These are phyloP conservation scores for Starmerella tilneyi DNA, from an alignment of 805 yeast species.

Conservation along the genomic window DNA sequence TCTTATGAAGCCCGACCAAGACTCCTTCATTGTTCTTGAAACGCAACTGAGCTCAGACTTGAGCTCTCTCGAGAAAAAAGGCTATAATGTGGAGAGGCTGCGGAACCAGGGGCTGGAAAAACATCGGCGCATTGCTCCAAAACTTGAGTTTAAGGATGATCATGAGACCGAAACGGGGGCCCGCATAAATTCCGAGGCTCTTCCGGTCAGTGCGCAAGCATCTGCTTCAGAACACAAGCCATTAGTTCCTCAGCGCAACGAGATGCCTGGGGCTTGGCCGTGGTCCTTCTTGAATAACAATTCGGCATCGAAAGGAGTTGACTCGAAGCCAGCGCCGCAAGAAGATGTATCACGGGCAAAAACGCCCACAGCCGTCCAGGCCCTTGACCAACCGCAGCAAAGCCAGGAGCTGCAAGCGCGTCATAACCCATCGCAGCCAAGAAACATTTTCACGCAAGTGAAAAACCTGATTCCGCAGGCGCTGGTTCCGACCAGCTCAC, in stretches of 20 bases:
- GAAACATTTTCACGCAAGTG: not conserved
- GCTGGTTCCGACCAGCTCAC: not conserved
- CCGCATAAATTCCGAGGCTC: too few species aligned
- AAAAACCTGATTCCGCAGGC: not conserved
- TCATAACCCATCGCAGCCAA: not conserved
- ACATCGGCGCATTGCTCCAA: not conserved
- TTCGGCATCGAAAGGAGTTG: not conserved
- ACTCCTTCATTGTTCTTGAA: constrained; percentile 33
- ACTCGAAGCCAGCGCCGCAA: not conserved
- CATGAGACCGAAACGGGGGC: not conserved
- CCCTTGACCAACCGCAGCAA: too few species aligned
- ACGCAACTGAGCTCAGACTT: constrained; percentile 30
- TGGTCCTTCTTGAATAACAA: not conserved
- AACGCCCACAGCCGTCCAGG: too few species aligned
- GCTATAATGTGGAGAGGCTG: constrained; percentile 33
- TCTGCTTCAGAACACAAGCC: too few species aligned
- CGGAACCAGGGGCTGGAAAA: constrained; percentile 16
- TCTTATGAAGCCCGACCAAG: constrained; percentile 31
- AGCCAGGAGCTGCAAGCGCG: not conserved
- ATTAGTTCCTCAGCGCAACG: too few species aligned
- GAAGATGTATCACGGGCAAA: too few species aligned
- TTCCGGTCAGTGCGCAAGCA: too few species aligned
- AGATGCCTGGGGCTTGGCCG: not conserved
- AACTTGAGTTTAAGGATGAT: not conserved
- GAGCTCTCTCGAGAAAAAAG: constrained; percentile 30